phyloP scores from a whole-genome alignment of 2,329 filamentous ascomycete species.

The Hypoxylon sp. region DNA sequence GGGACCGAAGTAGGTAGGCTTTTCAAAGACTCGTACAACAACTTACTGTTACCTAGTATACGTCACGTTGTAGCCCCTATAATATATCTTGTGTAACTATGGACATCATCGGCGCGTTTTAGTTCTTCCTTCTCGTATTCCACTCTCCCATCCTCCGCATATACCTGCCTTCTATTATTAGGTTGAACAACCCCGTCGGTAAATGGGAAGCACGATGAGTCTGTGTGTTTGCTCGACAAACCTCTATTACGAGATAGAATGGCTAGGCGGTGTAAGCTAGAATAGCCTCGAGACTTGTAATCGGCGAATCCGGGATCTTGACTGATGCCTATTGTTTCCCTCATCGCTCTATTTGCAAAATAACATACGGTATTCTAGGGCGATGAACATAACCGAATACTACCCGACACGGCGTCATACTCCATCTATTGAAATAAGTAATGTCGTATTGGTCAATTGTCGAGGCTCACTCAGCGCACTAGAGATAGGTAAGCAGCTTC shows the following conservation, averaged over 20 bases:
- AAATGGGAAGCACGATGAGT: neutral
- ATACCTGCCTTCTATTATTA: neutral
- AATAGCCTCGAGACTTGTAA: neutral
- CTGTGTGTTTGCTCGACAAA: neutral
- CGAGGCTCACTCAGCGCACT: slow-evolving; percentile 2
- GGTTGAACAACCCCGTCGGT: neutral
- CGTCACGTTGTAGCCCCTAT: neutral
- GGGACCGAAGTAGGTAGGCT: no score
- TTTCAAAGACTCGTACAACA: neutral
- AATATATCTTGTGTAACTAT: neutral
- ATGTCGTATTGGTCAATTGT: neutral
- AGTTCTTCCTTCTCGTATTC: neutral
- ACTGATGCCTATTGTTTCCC: neutral
- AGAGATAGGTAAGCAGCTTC: slow-evolving; percentile 6
- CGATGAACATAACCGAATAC: neutral
- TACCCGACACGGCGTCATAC: neutral
- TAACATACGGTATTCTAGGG: neutral
- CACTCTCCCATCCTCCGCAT: neutral
- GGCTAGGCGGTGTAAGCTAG: neutral
- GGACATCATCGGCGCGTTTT: neutral
- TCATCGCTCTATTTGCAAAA: neutral
- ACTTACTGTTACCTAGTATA: neutral
- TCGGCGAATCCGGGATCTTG: slow-evolving; percentile 5
- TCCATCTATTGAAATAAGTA: neutral
- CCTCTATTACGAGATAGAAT: neutral